These are phyloP conservation scores for Fomitopsis schrenkii DNA, from an alignment of 1,284 basidiomycete genomes.

Conservation along the genomic window DNA sequence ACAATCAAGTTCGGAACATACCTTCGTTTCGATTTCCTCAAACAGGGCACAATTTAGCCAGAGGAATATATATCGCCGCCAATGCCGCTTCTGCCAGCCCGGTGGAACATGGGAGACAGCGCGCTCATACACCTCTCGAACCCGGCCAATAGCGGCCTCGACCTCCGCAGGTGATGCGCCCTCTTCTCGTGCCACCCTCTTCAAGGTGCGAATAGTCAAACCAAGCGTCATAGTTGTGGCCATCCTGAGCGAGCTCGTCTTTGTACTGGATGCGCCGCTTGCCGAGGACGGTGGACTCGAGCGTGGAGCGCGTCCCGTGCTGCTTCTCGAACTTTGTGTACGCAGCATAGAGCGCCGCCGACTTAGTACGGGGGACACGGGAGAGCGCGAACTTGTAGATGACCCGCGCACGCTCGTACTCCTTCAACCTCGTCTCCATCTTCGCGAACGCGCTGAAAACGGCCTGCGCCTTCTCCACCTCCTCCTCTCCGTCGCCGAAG, in stretches of 20 bases:
- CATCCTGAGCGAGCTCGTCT: constrained; percentile 86
- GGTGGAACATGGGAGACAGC: constrained; percentile 97
- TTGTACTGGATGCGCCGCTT: constrained; percentile 98
- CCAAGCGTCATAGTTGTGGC: constrained; percentile 96
- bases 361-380: constrained; percentile 88
- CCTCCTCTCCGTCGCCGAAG: constrained; percentile 96
- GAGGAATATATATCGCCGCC: constrained; percentile 95
- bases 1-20: constrained; percentile 22
- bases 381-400: constrained; percentile 99
- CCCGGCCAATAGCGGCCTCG: constrained; percentile 53
- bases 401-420: constrained; percentile 93
- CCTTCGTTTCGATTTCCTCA: constrained; percentile 94
- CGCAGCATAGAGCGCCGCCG: constrained; percentile 78
- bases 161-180: constrained; percentile 67
- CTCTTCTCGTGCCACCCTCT: constrained; percentile 82
- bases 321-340: constrained; percentile 99
- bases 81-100: constrained; percentile 83
- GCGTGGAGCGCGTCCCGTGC: constrained; percentile 83
- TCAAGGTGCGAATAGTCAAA: constrained; percentile 95
- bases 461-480: constrained; percentile 95
- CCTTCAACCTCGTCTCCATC: constrained; percentile 96
- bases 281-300: constrained; percentile 93
- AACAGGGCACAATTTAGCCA: constrained; percentile 98
- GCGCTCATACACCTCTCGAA: constrained; percentile 93
- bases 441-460: constrained; percentile 96